Evolutionary conservation across 495 filamentous ascomycete genomes (phyloP).

Genomic region (Penicillium paradoxum): DNA sequence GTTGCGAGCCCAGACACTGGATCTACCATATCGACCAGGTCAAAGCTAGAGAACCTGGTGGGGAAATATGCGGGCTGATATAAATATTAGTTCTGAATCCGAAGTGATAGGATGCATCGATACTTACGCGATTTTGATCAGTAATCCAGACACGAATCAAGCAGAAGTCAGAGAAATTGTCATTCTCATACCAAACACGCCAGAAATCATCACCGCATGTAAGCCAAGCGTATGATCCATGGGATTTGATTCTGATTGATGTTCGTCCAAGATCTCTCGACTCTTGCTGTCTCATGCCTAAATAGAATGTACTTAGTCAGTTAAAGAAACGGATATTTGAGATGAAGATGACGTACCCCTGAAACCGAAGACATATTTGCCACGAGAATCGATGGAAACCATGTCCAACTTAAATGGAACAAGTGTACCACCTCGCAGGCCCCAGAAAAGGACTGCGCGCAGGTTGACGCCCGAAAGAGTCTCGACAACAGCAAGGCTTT

Average conservation of each 20-base stretch:
- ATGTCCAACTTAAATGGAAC: constrained; percentile 31
- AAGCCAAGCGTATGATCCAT: constrained; percentile 25
- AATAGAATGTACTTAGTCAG: not conserved
- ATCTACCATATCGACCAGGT: constrained; percentile 14
- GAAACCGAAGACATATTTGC: constrained; percentile 6
- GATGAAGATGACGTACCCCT: constrained; percentile 21
- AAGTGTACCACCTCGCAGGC: constrained; percentile 41
- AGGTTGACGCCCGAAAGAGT: not conserved
- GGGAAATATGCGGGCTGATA: constrained; percentile 40
- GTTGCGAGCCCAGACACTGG: constrained; percentile 11
- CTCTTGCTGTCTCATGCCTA: constrained; percentile 28
- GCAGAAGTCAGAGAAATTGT: constrained; percentile 20
- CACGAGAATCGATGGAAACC: not conserved
- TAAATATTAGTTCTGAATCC: constrained; percentile 7
- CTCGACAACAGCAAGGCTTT: constrained; percentile 31
- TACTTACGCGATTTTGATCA: constrained; percentile 41
- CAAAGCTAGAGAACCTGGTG: constrained; percentile 31
- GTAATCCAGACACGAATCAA: constrained; percentile 41
- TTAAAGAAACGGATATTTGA: not conserved
- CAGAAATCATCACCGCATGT: constrained; percentile 42
- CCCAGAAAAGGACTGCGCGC: constrained; percentile 33
- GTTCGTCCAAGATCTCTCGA: constrained; percentile 34
- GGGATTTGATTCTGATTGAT: constrained; percentile 32
- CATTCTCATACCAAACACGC: constrained; percentile 28
- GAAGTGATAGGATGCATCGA: not conserved